Conservation (phyloP, 2,329 filamentous ascomycete species). For the Pestalotiopsis sp. region DNA sequence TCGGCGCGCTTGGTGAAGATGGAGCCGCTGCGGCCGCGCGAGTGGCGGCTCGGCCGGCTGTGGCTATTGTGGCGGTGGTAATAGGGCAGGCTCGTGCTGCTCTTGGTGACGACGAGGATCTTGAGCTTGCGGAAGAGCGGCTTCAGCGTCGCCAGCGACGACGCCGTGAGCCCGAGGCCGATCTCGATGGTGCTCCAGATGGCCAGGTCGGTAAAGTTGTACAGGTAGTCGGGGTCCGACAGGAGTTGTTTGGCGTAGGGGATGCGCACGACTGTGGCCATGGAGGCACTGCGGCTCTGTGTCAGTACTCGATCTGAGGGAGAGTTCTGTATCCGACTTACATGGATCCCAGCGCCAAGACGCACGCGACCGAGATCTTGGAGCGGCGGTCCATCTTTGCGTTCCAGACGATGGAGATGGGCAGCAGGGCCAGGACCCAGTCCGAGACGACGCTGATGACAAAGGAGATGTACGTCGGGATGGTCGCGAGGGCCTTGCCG, state of each 20-base stretch:
- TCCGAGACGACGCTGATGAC: slow-evolving; percentile 15
- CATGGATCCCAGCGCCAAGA: slow-evolving; percentile 18
- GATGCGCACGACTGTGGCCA: slow-evolving; percentile 15
- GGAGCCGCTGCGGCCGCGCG: background rate
- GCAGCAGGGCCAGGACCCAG: slow-evolving; percentile 10
- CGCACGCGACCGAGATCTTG: slow-evolving; percentile 15
- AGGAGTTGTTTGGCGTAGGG: slow-evolving; percentile 16
- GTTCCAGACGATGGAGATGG: slow-evolving; percentile 15
- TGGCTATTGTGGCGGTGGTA: background rate
- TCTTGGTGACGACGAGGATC: slow-evolving; percentile 4
- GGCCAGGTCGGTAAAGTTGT: slow-evolving; percentile 17
- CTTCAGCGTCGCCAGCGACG: slow-evolving; percentile 15
- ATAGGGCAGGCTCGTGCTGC: background rate
- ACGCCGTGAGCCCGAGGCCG: slow-evolving; percentile 14
- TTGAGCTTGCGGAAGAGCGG: slow-evolving; percentile 16
- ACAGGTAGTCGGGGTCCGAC: slow-evolving; percentile 15
- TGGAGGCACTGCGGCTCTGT: slow-evolving; percentile 8
- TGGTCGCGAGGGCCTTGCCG: background rate
- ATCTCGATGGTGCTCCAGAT: slow-evolving; percentile 17
- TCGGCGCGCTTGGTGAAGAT: background rate
- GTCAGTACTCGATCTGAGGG: background rate
- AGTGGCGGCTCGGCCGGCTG: background rate
- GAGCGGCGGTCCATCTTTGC: slow-evolving; percentile 12
- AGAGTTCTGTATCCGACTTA: background rate
- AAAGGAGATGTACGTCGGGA: slow-evolving; percentile 12